Evolutionary conservation across 371 early-diverging fungal genomes (phyloP).

Genomic region (Rhizomucor miehei): DNA sequence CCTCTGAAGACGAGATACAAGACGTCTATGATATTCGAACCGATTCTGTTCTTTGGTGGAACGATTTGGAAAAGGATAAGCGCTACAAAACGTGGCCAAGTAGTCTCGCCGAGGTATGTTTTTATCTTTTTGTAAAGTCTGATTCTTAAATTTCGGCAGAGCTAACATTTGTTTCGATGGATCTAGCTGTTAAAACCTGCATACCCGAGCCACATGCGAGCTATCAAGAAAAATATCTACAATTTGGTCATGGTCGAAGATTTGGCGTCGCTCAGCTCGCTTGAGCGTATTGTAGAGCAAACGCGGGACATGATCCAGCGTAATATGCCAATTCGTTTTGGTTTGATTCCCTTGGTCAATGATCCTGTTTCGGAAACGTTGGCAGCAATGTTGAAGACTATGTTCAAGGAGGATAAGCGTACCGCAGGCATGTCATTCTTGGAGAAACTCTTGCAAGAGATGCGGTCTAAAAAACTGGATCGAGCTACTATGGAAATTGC

Average conservation of each 20-base stretch:
- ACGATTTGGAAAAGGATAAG: slow-evolving; percentile 83
- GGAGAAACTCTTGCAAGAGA: not conserved
- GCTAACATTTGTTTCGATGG: not conserved
- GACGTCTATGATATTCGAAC: slow-evolving; percentile 74
- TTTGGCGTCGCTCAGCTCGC: slow-evolving; percentile 43
- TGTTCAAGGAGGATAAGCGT: not conserved
- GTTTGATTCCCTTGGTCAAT: slow-evolving; percentile 65
- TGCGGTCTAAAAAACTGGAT: not conserved
- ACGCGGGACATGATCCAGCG: slow-evolving; percentile 58
- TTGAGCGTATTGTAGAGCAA: slow-evolving; percentile 53
- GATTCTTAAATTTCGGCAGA: not conserved
- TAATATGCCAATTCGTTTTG: slow-evolving; percentile 80
- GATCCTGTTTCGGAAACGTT: slow-evolving; percentile 9
- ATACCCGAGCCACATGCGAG: slow-evolving; percentile 70
- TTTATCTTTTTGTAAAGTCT: slow-evolving; percentile 14
- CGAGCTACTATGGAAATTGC: slow-evolving; percentile 2
- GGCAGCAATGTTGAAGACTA: not conserved
- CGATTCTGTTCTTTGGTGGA: slow-evolving; percentile 81
- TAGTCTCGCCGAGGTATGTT: slow-evolving; percentile 47
- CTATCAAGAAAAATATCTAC: slow-evolving; percentile 72
- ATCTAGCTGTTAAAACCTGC: slow-evolving; percentile 48
- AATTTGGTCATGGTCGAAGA: slow-evolving; percentile 70
- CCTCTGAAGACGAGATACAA: slow-evolving; percentile 8
- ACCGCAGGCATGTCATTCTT: slow-evolving; percentile 1
- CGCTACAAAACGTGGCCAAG: slow-evolving; percentile 72